A percentile compares a stretch with the other conserved stretches of the same genome.
These are phyloP conservation scores for Leucocoprinus birnbaumii DNA, from an alignment of 768 basidiomycete species.

Conservation along the genomic window DNA sequence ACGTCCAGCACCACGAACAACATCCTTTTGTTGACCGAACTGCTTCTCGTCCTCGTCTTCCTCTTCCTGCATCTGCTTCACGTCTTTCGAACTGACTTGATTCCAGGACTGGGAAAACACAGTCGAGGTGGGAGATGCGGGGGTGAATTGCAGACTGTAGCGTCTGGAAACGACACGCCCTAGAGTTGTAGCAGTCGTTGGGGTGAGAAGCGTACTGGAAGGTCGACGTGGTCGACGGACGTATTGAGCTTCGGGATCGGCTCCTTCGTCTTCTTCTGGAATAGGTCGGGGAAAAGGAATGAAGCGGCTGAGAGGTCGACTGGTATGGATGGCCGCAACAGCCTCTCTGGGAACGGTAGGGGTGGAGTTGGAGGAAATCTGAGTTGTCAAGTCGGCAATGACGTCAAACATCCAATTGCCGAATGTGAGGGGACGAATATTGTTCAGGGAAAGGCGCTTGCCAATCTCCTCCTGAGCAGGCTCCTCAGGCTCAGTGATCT, in stretches of 20 bases:
- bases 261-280: conserved; percentile 22
- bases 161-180: conserved; percentile 27
- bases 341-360: conserved; percentile 16
- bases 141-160: conserved; percentile 66
- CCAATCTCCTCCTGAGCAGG: neutral
- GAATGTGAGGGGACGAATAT: conserved; percentile 55
- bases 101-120: conserved; percentile 15
- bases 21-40: conserved; percentile 44
- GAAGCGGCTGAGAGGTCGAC: conserved; percentile 30
- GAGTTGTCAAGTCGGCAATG: conserved; percentile 57
- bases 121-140: conserved; percentile 42
- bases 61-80: conserved; percentile 19
- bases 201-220: conserved; percentile 22
- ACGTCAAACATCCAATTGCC: conserved; percentile 89
- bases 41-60: conserved; percentile 19
- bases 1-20: conserved; percentile 33
- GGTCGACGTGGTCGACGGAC: conserved; percentile 15
- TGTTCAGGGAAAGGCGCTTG: conserved; percentile 37
- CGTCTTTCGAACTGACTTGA: conserved; percentile 18
- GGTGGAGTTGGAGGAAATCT: conserved; percentile 11
- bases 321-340: conserved; percentile 20
- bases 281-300: conserved; percentile 21
- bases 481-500: neutral
- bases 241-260: neutral
- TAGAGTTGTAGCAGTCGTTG: conserved; percentile 22